phyloP scores from a whole-genome alignment of 371 early-diverging fungal genomes.

The Saksenaea vasiformis region DNA sequence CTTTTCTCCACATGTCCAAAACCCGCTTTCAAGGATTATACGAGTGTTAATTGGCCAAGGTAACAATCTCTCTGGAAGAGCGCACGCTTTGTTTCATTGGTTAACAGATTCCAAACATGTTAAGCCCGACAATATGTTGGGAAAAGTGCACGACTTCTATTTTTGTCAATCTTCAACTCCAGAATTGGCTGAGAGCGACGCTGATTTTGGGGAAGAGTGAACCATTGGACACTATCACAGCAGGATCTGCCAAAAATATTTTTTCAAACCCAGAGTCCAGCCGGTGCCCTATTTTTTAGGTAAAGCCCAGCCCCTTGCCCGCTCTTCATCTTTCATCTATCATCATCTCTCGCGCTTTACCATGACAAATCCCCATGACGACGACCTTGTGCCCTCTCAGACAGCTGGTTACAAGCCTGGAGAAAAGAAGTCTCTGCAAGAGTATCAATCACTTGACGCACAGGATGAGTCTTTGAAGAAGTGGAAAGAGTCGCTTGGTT shows the following conservation, averaged over 20 bases:
- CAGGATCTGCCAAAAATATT: neutral
- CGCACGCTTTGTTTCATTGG: no score
- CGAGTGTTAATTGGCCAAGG: no score
- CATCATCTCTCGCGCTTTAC: conserved; percentile 3
- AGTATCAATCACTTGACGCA: conserved; percentile 86
- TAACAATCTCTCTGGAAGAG: no score
- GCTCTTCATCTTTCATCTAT: conserved; percentile 4
- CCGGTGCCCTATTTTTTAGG: neutral
- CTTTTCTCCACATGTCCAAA: no score
- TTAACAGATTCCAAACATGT: no score
- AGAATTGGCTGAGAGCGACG: no score
- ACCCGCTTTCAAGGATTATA: no score
- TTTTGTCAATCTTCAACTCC: no score
- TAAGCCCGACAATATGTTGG: no score
- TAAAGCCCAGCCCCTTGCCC: neutral
- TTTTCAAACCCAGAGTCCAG: neutral
- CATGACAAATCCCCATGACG: conserved; percentile 59
- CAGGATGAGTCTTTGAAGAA: conserved; percentile 92
- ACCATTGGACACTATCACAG: no score
- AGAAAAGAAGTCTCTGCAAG: conserved; percentile 89
- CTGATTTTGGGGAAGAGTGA: no score
- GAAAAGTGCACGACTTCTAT: no score
- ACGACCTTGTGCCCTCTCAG: conserved; percentile 80
- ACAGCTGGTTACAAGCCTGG: conserved; percentile 82
- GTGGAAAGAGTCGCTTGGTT: conserved; percentile 95